phyloP scores from a whole-genome alignment of 345 rosid species.

The Reutealis trisperma region DNA sequence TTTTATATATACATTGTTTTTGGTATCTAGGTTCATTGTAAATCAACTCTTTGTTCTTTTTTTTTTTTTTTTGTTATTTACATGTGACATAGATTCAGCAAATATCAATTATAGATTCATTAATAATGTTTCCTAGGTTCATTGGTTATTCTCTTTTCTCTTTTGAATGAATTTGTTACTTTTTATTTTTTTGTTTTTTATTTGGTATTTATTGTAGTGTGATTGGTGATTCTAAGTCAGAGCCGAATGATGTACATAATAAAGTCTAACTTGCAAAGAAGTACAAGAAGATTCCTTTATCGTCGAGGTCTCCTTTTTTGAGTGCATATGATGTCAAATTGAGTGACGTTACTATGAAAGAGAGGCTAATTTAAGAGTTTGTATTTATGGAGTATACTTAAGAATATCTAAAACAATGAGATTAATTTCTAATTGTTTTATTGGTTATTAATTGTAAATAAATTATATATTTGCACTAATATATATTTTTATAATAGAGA shows the following conservation, averaged over 20 bases:
- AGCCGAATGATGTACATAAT: not conserved
- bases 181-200: no score
- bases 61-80: no score
- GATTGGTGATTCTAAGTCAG: not conserved
- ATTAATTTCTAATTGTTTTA: no score
- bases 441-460: not conserved
- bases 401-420: no score
- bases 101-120: not conserved
- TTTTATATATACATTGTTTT: not conserved
- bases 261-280: not conserved
- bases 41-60: no score
- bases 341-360: no score
- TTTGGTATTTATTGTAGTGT: not conserved
- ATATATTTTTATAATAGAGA: not conserved
- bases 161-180: no score
- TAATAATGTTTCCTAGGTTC: not conserved
- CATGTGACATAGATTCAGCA: not conserved
- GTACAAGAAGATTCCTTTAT: not conserved
- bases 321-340: no score
- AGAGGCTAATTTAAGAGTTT: no score
- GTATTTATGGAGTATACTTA: no score
- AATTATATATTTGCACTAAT: not conserved
- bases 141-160: no score
- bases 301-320: not conserved
- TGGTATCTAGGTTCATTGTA: no score